Evolutionary conservation across 257 asterid genomes (phyloP).

Genomic region (Solanum bukasovii): DNA sequence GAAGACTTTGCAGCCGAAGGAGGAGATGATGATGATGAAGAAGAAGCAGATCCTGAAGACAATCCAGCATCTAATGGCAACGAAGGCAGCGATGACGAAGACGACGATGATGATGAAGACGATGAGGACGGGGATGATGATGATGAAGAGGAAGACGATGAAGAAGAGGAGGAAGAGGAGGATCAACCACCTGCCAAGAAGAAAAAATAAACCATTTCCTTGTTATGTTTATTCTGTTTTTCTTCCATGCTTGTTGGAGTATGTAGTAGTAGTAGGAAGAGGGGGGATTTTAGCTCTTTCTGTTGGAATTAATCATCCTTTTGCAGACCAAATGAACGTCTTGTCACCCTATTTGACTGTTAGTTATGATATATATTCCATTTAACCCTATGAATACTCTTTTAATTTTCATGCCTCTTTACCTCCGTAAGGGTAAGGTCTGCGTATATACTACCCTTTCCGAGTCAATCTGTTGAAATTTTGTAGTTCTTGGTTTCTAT

Average conservation of each 20-base stretch:
- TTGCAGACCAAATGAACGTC: slow-evolving; percentile 13
- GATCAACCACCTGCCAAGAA: slow-evolving; percentile 88
- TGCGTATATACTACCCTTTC: rapidly evolving
- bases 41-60: slow-evolving; percentile 39
- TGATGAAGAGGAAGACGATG: background rate
- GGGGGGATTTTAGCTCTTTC: slow-evolving; percentile 12
- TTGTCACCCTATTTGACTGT: slow-evolving; percentile 23
- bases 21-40: slow-evolving; percentile 40
- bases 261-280: slow-evolving; percentile 32
- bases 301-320: slow-evolving; percentile 35
- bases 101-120: background rate
- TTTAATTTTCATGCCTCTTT: background rate
- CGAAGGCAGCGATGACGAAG: background rate
- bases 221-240: slow-evolving; percentile 12
- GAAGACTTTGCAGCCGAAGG: slow-evolving; percentile 42
- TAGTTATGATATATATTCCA: slow-evolving; percentile 9
- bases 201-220: slow-evolving; percentile 43
- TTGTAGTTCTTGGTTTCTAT: background rate
- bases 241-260: slow-evolving; percentile 29
- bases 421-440: background rate
- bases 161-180: slow-evolving; percentile 13
- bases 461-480: too few species aligned
- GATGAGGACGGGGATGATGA: background rate
- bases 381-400: background rate
- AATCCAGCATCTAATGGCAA: background rate